phyloP scores from a whole-genome alignment of 1,139 yeast species.

The Blastobotrys aristatus region DNA sequence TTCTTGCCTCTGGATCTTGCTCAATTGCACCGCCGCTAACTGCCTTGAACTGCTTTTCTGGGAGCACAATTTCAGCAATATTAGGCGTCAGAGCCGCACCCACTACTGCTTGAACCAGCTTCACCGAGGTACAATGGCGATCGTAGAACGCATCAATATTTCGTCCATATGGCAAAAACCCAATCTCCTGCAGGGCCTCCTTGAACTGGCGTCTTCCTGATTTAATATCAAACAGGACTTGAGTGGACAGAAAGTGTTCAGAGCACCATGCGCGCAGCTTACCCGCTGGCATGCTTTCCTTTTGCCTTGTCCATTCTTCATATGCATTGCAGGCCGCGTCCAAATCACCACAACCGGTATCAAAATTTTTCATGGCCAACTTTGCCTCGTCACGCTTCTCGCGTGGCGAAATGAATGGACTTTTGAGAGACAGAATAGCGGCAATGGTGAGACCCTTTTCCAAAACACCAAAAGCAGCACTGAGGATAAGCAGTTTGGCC shows the following conservation, averaged over 20 bases:
- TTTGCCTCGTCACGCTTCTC: constrained; percentile 66
- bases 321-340: constrained; percentile 57
- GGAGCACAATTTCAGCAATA: constrained; percentile 72
- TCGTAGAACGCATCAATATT: constrained; percentile 31
- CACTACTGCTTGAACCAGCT: constrained; percentile 58
- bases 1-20: constrained; percentile 73
- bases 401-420: constrained; percentile 59
- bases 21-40: constrained; percentile 77
- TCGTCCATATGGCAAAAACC: constrained; percentile 51
- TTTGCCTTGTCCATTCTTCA: constrained; percentile 42
- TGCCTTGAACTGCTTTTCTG: constrained; percentile 69
- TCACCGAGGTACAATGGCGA: constrained; percentile 46
- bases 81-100: constrained; percentile 84
- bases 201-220: constrained; percentile 66
- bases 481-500: constrained; percentile 74
- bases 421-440: constrained; percentile 65
- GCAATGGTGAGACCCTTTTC: constrained; percentile 71
- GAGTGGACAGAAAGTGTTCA: constrained; percentile 59
- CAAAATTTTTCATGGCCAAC: constrained; percentile 41
- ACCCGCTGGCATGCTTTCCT: constrained; percentile 22
- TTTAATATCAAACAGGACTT: constrained; percentile 63
- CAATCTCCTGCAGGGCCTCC: constrained; percentile 65
- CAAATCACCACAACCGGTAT: constrained; percentile 49
- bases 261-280: constrained; percentile 47
- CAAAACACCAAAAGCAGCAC: constrained; percentile 80